Evolutionary conservation across 352 stramenopile species (phyloP).

Genomic region (Pythium myriotylum): DNA sequence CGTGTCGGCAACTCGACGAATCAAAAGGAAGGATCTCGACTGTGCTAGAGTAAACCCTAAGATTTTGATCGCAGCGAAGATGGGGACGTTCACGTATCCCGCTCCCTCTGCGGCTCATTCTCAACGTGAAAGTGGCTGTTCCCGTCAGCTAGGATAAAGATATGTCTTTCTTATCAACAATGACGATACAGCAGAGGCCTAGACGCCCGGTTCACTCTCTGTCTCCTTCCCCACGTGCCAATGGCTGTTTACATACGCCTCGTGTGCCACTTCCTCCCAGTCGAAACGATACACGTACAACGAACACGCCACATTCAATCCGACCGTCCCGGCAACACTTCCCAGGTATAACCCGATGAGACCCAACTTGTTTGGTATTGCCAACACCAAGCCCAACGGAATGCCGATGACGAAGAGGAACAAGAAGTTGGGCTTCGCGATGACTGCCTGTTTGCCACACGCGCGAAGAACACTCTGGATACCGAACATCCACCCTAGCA

Average conservation of each 20-base stretch:
- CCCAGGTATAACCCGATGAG: constrained; percentile 31
- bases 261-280: constrained; percentile 20
- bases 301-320: constrained; percentile 4
- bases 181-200: no score
- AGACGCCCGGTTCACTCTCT: background rate
- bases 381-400: constrained; percentile 45
- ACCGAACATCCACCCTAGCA: constrained; percentile 43
- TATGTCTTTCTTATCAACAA: no score
- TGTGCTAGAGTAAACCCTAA: no score
- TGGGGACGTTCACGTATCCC: no score
- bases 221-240: constrained; percentile 25
- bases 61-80: no score
- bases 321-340: background rate
- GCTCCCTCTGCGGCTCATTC: no score
- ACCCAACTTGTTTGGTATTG: constrained; percentile 40
- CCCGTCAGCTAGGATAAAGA: no score
- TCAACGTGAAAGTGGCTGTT: no score
- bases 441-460: constrained; percentile 48
- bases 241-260: constrained; percentile 31
- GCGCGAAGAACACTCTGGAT: constrained; percentile 46
- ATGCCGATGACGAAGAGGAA: constrained; percentile 52
- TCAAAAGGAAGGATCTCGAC: no score
- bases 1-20: no score
- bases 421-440: constrained; percentile 48
- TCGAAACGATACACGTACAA: constrained; percentile 22